Base-by-base conservation (phyloP, 805 yeast genomes). In the Torulaspora franciscae region DNA sequence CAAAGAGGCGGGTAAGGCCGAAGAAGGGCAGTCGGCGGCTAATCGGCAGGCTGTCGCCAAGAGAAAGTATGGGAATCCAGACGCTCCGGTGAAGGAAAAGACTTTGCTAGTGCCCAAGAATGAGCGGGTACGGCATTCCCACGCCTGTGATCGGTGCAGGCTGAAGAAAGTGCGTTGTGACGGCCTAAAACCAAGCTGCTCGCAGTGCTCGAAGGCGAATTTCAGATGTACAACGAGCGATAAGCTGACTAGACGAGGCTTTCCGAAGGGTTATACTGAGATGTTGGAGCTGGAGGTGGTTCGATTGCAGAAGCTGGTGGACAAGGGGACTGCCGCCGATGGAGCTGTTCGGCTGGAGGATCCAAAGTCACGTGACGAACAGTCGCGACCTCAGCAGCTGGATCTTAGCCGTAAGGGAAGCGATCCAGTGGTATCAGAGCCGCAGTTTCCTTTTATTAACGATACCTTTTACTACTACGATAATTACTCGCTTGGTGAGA, bases 91-190 rank as follows among this genome's bases (percentile, higher is more conserved):
- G 14, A 56, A 54, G 58, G 59, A 50, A 46, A 57, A 35, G 50
- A 51, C 41, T 53, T 52, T 64, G 46, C 37, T 48, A 42, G 32
- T 54, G 39, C 43, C 52, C 40, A 48, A 59, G 72, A 4, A 61
- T 25, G 43, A 43, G 29, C 46, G 43, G 32, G 32, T 47, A 27
- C 51, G 91, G 49, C 81, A 82, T 2, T 76, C 84, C 1, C 93
- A 85, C 62, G 93, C 93, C 2, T 85, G 95, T 65, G 93, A 85
- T 61, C 68, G 93, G 27, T 85, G 93, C 56, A 70, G 91, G 36
- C 77, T 82, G 51, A 81, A 85, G 54, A 85, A 84, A 64, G 82
- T 83, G 50, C 80, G 80, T 51, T 85, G 93, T 64, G 85, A 83
- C 56, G 91, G 90, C 1, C 71, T 73, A 47, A 72, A 77, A 2